phyloP scores from a whole-genome alignment of 2,329 filamentous ascomycete genomes.

The Trichothecium sympodiale region DNA sequence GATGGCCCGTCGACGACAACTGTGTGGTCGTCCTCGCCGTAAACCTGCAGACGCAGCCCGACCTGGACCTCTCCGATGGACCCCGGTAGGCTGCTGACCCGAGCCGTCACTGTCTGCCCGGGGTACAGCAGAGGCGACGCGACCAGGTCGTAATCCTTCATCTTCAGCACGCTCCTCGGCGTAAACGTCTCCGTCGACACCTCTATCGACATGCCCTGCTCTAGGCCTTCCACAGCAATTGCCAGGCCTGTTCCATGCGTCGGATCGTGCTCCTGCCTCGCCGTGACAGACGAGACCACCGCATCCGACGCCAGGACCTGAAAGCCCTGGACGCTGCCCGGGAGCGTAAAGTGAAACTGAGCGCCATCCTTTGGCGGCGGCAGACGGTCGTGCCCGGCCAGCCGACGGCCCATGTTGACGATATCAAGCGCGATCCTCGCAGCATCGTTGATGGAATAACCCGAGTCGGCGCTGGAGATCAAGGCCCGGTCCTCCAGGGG shows the following conservation, averaged over 20 bases:
- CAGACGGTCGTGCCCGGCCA: constrained; percentile 11
- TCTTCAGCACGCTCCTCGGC: constrained; percentile 4
- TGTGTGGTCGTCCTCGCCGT: too few relatives aligned
- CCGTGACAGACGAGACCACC: neutral
- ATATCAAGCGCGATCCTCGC: constrained; percentile 19
- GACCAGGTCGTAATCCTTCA: constrained; percentile 6
- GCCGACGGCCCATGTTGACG: constrained; percentile 13
- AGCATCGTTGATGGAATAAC: constrained; percentile 24
- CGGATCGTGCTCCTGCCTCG: too few relatives aligned
- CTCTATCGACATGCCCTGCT: constrained; percentile 1
- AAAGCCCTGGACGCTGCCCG: constrained; percentile 24
- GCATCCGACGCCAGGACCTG: constrained; percentile 8
- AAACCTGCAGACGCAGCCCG: too few relatives aligned
- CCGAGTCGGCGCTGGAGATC: constrained; percentile 23
- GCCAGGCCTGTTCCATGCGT: neutral
- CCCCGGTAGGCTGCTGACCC: too few relatives aligned
- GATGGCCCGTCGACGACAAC: too few relatives aligned
- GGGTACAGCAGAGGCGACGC: constrained; percentile 7
- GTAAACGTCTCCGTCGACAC: constrained; percentile 6
- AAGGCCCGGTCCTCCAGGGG: constrained; percentile 22
- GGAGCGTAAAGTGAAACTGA: constrained; percentile 24
- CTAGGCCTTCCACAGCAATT: neutral
- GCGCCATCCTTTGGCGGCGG: constrained; percentile 18
- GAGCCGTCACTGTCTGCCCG: too few relatives aligned
- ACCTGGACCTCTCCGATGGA: too few relatives aligned